A percentile compares a stretch with the other conserved stretches of the same genome.
These are phyloP conservation scores for Peniophora sp. DNA, from an alignment of 1,284 basidiomycete species.

Conservation along the genomic window DNA sequence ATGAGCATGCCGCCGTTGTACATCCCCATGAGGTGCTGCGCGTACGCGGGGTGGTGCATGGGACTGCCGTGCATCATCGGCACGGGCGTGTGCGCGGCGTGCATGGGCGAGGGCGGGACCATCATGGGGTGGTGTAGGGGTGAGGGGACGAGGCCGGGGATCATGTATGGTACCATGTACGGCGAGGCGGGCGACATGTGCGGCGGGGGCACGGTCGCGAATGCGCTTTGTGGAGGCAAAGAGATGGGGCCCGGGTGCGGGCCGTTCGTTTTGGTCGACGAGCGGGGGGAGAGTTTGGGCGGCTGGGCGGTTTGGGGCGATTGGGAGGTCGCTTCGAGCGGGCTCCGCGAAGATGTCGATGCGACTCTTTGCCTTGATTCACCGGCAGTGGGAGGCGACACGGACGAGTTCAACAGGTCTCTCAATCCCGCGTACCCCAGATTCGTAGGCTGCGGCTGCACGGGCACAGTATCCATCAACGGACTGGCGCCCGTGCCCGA, in stretches of 20 bases:
- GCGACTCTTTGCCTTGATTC: not conserved
- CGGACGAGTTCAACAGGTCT: not conserved
- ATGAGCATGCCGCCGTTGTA: slow-evolving; percentile 34
- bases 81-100: not conserved
- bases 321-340: not conserved
- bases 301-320: slow-evolving; percentile 1
- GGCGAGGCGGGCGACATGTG: slow-evolving; percentile 23
- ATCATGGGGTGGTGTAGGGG: slow-evolving; percentile 1
- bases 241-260: slow-evolving; percentile 65
- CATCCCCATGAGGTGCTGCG: slow-evolving; percentile 20
- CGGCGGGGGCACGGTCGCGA: slow-evolving; percentile 27
- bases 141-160: not conserved
- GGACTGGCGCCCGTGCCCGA: not conserved
- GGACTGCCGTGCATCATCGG: slow-evolving; percentile 19
- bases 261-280: slow-evolving; percentile 14
- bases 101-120: not conserved
- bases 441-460: not conserved
- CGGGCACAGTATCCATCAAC: not conserved
- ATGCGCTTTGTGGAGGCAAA: slow-evolving; percentile 51
- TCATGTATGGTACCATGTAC: slow-evolving; percentile 9
- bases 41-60: slow-evolving; percentile 26
- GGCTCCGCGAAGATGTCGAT: not conserved
- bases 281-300: slow-evolving; percentile 5
- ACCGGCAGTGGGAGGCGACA: not conserved
- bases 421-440: too few relatives aligned